These are phyloP conservation scores for Prunus davidiana DNA, from an alignment of 306 rosid species.

Conservation along the genomic window DNA sequence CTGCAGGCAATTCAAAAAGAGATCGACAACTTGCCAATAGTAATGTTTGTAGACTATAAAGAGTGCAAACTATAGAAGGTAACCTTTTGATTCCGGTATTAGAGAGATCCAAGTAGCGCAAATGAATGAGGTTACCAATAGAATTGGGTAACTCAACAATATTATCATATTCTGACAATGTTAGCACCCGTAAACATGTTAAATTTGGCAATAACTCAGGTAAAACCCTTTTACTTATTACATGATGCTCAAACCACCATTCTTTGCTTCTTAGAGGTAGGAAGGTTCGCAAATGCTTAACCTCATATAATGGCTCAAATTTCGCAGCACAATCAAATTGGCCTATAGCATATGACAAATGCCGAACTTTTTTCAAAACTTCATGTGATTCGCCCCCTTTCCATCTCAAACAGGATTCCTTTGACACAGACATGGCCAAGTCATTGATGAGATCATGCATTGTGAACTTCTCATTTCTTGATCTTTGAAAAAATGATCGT, in stretches of 20 bases:
- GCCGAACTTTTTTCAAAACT: background rate
- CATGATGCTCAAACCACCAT: too few species aligned
- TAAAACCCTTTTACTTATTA: background rate
- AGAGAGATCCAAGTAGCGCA: background rate
- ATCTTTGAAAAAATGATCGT: slow-evolving; percentile 15
- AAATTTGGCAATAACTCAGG: background rate
- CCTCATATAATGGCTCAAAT: background rate
- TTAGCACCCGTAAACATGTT: background rate
- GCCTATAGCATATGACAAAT: background rate
- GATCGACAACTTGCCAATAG: background rate
- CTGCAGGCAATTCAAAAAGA: slow-evolving; percentile 8
- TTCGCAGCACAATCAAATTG: background rate
- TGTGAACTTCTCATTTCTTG: background rate
- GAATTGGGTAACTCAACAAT: background rate
- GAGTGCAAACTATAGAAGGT: background rate
- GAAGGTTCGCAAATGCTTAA: background rate
- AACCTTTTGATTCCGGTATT: background rate
- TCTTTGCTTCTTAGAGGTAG: background rate
- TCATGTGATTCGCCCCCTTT: background rate
- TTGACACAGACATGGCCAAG: background rate
- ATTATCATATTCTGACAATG: background rate
- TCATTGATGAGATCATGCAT: background rate
- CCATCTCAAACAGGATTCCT: background rate
- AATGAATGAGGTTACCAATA: background rate
- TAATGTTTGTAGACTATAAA: slow-evolving; percentile 19